Percentiles rank a stretch among this genome's conserved stretches.
These are phyloP conservation scores for Tuber melanosporum DNA, from an alignment of 495 filamentous ascomycete genomes.

Conservation along the genomic window DNA sequence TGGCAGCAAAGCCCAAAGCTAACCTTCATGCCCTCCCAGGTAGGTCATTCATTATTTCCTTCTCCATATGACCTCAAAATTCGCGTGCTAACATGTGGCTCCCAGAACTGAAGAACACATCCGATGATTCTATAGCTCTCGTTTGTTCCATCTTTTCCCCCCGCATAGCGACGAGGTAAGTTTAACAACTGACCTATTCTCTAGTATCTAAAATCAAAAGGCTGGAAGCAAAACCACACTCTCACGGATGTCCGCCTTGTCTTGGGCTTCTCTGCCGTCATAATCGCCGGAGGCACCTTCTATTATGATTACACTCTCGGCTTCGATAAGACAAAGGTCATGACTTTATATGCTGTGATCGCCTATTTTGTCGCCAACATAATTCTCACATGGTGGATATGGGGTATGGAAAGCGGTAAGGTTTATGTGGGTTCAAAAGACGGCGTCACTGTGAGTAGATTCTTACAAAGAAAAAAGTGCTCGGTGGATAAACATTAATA, in stretches of 20 bases:
- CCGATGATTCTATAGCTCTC: constrained; percentile 71
- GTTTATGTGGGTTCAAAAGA: constrained; percentile 67
- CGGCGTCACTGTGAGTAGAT: constrained; percentile 50
- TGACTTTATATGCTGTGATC: constrained; percentile 68
- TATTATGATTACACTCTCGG: constrained; percentile 84
- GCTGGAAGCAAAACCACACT: constrained; percentile 71
- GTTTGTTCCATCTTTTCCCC: constrained; percentile 16
- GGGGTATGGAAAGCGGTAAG: constrained; percentile 70
- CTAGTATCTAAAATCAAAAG: constrained; percentile 80
- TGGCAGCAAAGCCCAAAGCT: constrained; percentile 28
- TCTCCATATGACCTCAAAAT: not conserved
- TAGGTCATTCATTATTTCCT: not conserved
- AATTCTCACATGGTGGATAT: constrained; percentile 76
- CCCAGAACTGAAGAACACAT: constrained; percentile 89
- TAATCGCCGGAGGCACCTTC: constrained; percentile 73
- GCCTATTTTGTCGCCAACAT: constrained; percentile 76
- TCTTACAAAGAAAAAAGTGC: not conserved
- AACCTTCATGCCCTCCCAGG: constrained; percentile 34
- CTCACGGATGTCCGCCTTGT: constrained; percentile 74
- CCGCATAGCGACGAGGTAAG: not conserved
- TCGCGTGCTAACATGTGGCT: constrained; percentile 27
- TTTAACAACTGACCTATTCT: constrained; percentile 37
- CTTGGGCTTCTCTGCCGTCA: constrained; percentile 76
- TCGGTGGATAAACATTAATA: constrained; percentile 23
- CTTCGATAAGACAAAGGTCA: constrained; percentile 72